These are phyloP conservation scores for Suillus weaverae DNA, from an alignment of 768 basidiomycete species.

Conservation along the genomic window DNA sequence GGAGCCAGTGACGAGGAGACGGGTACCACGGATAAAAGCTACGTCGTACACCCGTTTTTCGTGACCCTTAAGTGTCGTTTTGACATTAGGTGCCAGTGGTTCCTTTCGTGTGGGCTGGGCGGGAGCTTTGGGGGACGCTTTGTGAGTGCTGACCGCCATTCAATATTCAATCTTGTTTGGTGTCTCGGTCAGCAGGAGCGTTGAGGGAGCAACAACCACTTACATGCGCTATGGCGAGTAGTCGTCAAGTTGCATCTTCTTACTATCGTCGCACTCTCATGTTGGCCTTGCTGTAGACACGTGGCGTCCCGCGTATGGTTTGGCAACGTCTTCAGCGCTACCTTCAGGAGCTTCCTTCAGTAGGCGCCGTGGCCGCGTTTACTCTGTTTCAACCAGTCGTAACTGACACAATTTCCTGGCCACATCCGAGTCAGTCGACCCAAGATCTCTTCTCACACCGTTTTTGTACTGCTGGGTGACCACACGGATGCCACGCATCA, in stretches of 20 bases:
- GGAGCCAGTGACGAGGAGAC: constrained; percentile 31
- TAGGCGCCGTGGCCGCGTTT: background rate
- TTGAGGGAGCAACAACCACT: background rate
- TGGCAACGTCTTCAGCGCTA: background rate
- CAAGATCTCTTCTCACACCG: background rate
- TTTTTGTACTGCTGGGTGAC: background rate
- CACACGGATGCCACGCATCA: background rate
- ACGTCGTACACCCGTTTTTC: no score
- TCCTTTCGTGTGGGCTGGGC: background rate
- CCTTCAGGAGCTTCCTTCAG: no score
- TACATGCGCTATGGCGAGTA: background rate
- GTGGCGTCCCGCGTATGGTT: background rate
- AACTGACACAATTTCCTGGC: background rate
- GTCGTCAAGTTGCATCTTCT: background rate
- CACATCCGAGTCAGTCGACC: background rate
- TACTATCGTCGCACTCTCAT: background rate
- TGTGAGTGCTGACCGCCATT: background rate
- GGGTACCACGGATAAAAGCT: no score
- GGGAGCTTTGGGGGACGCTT: background rate
- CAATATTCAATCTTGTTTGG: background rate
- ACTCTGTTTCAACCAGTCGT: background rate
- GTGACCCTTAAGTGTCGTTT: background rate
- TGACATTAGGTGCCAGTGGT: background rate
- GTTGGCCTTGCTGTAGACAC: background rate
- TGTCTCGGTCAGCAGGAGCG: background rate